Evolutionary conservation across 345 rosid species (phyloP), one percentile per base, ranked within the genome.

Genomic region (Psidium guajava): DNA sequence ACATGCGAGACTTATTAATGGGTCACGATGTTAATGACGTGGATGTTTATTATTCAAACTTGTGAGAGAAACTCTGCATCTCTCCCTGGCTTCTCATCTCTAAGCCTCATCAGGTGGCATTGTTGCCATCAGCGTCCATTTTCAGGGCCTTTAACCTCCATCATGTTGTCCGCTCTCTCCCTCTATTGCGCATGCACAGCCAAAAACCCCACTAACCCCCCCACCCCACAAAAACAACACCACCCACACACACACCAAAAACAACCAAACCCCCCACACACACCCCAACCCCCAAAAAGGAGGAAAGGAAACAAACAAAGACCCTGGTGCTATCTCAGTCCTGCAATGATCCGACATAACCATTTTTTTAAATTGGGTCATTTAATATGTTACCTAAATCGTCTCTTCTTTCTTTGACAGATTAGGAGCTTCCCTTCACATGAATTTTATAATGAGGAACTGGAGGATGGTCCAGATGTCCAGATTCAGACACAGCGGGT

Each of bases 381-480:
- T 52, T 51, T 75, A 55, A n/a, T 13, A n/a, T 85, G 12, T 8
- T 54, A 24, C 64, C 64, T 54, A 25, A 28, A 52, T 36, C 53
- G 15, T 54, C 59, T 40, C 36, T 77, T 55, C 81, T 25, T 28
- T 44, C 53, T 6, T 42, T 47, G 85, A 87, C 91, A 96, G 99
- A 95, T 97, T 84, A 89, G 99, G 88, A 93, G 91, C 89, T 97
- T 97, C 88, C 99, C 99, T 32, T 97, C 99, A 24, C 93, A 87
- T 85, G 96, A 93, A 87, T 97, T 97, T 88, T 97, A 97, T 87
- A 88, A 88, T 40, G 95, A 89, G 86, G 95, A 92, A 86, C 86
- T 97, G 86, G 93, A 94, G 91, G 99, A 96, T 93, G 99, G 98
- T 80, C 85, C 92, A 84, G 92, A 92, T 87, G 89, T 97, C 69